A percentile compares a stretch with the other conserved stretches of the same genome.
Conservation (phyloP, 2,329 filamentous ascomycete species). For the Stachybotrys chartarum region DNA sequence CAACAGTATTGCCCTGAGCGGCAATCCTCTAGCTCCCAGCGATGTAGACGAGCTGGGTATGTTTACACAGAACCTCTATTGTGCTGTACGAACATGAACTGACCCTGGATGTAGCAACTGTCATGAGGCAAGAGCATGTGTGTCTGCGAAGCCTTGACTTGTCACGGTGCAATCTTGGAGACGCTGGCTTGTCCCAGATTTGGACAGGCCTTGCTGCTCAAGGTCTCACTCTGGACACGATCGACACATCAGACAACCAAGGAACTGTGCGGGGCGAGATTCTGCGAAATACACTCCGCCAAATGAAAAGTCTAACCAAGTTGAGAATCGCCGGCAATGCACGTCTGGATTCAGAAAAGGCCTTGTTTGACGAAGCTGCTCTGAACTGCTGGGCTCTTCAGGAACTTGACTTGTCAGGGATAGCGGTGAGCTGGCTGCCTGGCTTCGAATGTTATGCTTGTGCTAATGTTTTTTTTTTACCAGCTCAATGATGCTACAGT, state of each 20-base stretch:
- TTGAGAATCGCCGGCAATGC: conserved; percentile 46
- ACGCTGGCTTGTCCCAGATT: conserved; percentile 38
- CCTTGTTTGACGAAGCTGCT: conserved; percentile 38
- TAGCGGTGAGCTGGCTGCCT: conserved; percentile 31
- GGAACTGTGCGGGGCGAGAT: conserved; percentile 42
- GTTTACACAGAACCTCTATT: neutral
- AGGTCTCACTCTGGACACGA: conserved; percentile 33
- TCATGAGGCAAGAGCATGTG: conserved; percentile 24
- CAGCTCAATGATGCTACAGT: conserved; percentile 45
- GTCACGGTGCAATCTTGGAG: conserved; percentile 43
- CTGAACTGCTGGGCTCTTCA: conserved; percentile 40
- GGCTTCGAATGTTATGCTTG: neutral
- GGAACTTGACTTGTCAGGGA: conserved; percentile 47
- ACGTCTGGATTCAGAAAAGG: conserved; percentile 34
- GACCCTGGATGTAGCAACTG: conserved; percentile 16
- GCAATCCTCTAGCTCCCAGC: conserved; percentile 36
- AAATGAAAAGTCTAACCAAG: conserved; percentile 35
- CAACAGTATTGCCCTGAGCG: conserved; percentile 42
- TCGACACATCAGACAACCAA: conserved; percentile 47
- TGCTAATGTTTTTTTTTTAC: conserved; percentile 5
- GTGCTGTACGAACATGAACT: conserved; percentile 1
- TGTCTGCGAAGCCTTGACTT: conserved; percentile 42
- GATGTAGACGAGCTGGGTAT: conserved; percentile 45
- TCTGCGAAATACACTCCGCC: conserved; percentile 34
- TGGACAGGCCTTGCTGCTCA: conserved; percentile 41